Base-by-base conservation (phyloP, 1,284 basidiomycete species). In the Apiotrichum siamense region DNA sequence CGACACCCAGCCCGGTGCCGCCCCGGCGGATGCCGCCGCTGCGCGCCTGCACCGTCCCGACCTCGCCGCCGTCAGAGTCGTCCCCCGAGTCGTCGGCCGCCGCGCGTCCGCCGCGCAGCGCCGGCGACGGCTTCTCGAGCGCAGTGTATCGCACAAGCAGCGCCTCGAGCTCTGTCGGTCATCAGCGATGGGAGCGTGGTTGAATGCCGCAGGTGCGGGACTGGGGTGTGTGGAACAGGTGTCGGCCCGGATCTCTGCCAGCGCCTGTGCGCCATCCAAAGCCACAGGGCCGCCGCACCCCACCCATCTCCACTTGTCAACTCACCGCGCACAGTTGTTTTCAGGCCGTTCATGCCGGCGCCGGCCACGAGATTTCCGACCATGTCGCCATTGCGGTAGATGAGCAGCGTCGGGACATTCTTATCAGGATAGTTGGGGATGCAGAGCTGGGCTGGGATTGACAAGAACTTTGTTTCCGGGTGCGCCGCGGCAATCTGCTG, bases 381-480 rank as follows among this genome's bases (percentile, higher is more conserved):
- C 50, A 97, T 85, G 42, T 94, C 86, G 17, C 96, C 96, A 59
- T 86, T 86, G 37, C 88, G 82, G 74, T 98, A 98, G 33, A 97
- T 78, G 59, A 98, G 83, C 50, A 98, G 76, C 76, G 94, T 97
- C 1, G 94, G 96, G 41, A 93, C 75, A 52, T 93, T 86, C 35
- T 83, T 80, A 65, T 97, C 94, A 9, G 94, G 94, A 45, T 97
- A 86, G 73, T 97, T 87, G 23, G 89, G 85, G 62, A 98, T 97
- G 76, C 94, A 97, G 73, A 94, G 89, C 75, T 89, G 83, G 26
- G 92, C 92, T 2, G 94, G 83, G 62, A 98, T 97, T 32, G 88
- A 90, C 55, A 97, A 87, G 64, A 98, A 97, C 74, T 97, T 97
- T 10, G 92, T 89, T 24, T 85, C 83, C 3, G 92, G 88, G 72